Conservation (phyloP, 2,329 filamentous ascomycete genomes). For the Aspergillus spinulosporus region DNA sequence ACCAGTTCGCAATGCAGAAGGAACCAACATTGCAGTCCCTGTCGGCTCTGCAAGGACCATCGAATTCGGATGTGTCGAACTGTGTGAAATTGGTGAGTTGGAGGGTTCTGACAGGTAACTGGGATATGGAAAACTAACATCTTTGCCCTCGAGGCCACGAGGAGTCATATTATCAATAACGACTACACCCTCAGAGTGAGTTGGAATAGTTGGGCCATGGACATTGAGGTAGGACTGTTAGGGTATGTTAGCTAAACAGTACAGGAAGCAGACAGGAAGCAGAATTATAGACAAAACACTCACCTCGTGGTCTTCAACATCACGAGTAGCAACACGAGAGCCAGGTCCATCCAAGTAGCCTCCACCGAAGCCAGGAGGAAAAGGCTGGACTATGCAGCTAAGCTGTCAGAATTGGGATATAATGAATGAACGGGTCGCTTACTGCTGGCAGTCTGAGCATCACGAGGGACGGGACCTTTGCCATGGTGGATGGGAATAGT, state of each 20-base stretch:
- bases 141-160: not conserved
- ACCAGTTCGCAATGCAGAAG: not conserved
- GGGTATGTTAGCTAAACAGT: too few species aligned
- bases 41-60: not conserved
- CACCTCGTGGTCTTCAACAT: too few species aligned
- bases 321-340: not conserved
- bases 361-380: not conserved
- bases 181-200: too few species aligned
- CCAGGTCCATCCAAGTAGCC: not conserved
- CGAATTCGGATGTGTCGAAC: not conserved
- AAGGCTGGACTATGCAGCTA: not conserved
- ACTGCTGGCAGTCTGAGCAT: not conserved
- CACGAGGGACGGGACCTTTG: too few species aligned
- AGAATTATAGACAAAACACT: too few species aligned
- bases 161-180: too few species aligned
- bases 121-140: not conserved
- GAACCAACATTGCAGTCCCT: not conserved
- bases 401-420: not conserved
- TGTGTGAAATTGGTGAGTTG: not conserved
- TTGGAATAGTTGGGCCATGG: too few species aligned
- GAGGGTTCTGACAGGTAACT: not conserved
- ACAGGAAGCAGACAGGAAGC: too few species aligned
- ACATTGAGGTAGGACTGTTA: too few species aligned
- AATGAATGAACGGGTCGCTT: not conserved
- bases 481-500: too few species aligned